Conservation (phyloP, 176 grass and related monocot genomes). For the Aegilops umbellulata region DNA sequence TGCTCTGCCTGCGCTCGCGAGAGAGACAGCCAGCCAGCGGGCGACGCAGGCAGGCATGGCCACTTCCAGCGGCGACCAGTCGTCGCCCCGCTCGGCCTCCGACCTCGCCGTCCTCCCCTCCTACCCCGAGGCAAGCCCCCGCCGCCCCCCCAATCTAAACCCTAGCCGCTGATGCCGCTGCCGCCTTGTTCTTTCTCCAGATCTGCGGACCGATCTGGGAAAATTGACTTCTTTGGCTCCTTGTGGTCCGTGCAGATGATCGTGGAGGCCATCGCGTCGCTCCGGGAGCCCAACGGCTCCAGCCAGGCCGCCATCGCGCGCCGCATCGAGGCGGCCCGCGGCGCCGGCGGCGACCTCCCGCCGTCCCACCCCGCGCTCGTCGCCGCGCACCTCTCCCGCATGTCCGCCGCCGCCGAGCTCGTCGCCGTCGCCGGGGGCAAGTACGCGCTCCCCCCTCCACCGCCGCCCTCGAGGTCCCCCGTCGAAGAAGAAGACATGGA, state of each 20-base stretch:
- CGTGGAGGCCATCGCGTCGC: slow-evolving; percentile 53
- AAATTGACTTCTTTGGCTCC: slow-evolving; percentile 20
- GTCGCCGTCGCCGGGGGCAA: slow-evolving; percentile 48
- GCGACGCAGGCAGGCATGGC: slow-evolving; percentile 35
- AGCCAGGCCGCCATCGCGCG: slow-evolving; percentile 62
- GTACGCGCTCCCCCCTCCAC: slow-evolving; percentile 28
- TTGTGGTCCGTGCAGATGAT: slow-evolving; percentile 54
- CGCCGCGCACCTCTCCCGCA: slow-evolving; percentile 58
- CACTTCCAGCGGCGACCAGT: slow-evolving; percentile 33
- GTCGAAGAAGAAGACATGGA: background rate
- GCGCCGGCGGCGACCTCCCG: slow-evolving; percentile 36
- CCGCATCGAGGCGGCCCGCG: slow-evolving; percentile 50
- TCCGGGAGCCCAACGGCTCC: slow-evolving; percentile 52
- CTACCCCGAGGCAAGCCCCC: slow-evolving; percentile 46
- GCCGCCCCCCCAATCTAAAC: background rate
- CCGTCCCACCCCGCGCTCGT: slow-evolving; percentile 60
- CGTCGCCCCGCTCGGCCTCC: slow-evolving; percentile 6
- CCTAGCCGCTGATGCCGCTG: background rate
- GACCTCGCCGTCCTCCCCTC: slow-evolving; percentile 39
- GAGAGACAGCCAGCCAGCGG: slow-evolving; percentile 7
- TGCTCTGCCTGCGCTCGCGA: background rate
- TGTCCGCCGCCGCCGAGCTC: slow-evolving; percentile 58
- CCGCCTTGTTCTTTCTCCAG: slow-evolving; percentile 1
- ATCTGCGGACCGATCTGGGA: slow-evolving; percentile 40
- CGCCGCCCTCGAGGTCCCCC: background rate